Evolutionary conservation across 164 flowering plant genomes (phyloP), one percentile per base, ranked within the genome.

Genomic region (Akebia trifoliata): DNA sequence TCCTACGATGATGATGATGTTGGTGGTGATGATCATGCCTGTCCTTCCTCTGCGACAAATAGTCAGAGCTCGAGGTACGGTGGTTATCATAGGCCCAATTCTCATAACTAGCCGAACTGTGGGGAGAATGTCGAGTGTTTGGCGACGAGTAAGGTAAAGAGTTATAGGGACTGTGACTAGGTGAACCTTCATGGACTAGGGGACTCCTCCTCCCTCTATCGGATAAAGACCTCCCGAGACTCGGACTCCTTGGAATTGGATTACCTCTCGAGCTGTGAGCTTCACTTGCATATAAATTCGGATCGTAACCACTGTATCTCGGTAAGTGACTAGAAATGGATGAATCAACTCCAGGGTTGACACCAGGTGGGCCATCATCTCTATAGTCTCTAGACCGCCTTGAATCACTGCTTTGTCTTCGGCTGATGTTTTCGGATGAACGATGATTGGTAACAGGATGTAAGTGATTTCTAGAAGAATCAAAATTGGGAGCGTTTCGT

Each of bases 321-420:
- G 72, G 77, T 34, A 70, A 63, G 61, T 68, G 75, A 54, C 76
- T 57, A 10, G 85, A 73, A 3, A 48, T 37, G 17, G 74, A 64
- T 18, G 75, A 65, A 68, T 70, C 69, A 28, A 40, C 39, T 39
- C 66, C 66, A 3, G 68, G 71, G 32, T 79, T 81, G 60, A 61
- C 43, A 8, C 85, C 85, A 31, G 87, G 87, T 43, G 90, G 90
- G 0, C 72, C 82, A 40, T 80, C 84, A 58, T 85, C 86, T 59
- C 77, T 67, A 46, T 48, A 68, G 56, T 78, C 86, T 64, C 77
- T 57, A 53, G 71, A 64, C 69, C 74, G 60, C 62, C 78, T 71
- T 29, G 64, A 70, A 58, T 81, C 85, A 22, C 47, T 76, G 56
- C 68, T 56, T 44, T 72, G 71, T 2, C 71, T 68, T 51, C 75